phyloP scores from a whole-genome alignment of 2,329 filamentous ascomycete genomes.

The Fusarium udum region DNA sequence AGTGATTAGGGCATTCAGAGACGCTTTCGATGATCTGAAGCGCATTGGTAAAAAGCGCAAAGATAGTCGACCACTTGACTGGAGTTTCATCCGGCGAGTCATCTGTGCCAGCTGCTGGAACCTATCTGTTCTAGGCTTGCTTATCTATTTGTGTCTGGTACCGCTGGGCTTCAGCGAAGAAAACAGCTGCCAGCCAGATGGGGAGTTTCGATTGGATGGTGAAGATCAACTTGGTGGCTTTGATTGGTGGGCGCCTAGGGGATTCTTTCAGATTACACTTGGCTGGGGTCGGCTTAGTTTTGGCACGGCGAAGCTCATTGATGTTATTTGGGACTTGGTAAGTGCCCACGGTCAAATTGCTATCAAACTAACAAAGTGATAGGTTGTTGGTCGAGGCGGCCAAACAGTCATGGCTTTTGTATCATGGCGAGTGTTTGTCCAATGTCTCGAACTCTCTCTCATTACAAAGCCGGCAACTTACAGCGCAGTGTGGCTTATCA shows the following conservation, averaged over 20 bases:
- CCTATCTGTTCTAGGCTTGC: neutral
- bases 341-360: neutral
- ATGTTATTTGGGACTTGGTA: conserved; percentile 21
- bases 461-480: neutral
- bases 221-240: fast-evolving
- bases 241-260: neutral
- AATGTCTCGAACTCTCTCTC: conserved; percentile 11
- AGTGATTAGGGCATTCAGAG: fast-evolving
- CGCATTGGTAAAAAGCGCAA: too few species aligned
- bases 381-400: conserved; percentile 13
- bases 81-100: neutral
- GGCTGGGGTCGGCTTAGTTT: neutral
- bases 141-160: fast-evolving
- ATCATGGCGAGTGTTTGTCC: conserved; percentile 8
- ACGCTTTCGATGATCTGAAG: fast-evolving
- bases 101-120: neutral
- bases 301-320: neutral
- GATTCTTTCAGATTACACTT: conserved; percentile 13
- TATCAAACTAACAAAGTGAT: too few species aligned
- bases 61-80: too few species aligned
- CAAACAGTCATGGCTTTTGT: neutral
- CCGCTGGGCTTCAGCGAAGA: fast-evolving
- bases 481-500: neutral
- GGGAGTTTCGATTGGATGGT: neutral
- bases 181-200: neutral